Conservation (phyloP, 2,329 filamentous ascomycete genomes). For the Drechslerella stenobrocha region DNA sequence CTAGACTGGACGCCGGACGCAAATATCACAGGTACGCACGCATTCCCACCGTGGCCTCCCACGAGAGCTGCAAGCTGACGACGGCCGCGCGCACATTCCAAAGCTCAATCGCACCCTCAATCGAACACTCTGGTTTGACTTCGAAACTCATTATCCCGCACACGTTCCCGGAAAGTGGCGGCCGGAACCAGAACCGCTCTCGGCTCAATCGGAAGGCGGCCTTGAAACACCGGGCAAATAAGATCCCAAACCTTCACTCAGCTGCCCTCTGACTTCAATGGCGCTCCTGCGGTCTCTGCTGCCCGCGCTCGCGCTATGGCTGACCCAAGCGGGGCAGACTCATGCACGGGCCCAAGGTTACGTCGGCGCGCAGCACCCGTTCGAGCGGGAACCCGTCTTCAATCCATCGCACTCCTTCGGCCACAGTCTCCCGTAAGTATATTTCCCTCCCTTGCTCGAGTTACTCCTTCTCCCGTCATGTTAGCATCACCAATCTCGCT, state of each 20-base stretch:
- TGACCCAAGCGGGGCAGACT: constrained; percentile 34
- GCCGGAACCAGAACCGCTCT: constrained; percentile 2
- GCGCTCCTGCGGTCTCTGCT: constrained; percentile 40
- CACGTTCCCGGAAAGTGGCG: neutral
- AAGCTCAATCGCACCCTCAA: neutral
- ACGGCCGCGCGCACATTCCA: neutral
- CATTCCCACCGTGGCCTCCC: too few relatives aligned
- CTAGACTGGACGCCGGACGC: too few relatives aligned
- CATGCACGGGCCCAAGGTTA: constrained; percentile 43
- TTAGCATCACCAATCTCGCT: neutral
- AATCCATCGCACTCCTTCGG: constrained; percentile 32
- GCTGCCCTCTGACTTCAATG: constrained; percentile 21
- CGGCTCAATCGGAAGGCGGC: constrained; percentile 33
- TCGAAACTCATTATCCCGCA: neutral
- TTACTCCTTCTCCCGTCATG: neutral
- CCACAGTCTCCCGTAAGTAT: constrained; percentile 37
- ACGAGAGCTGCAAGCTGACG: too few relatives aligned
- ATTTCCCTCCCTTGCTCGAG: neutral
- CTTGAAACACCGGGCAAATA: constrained; percentile 37
- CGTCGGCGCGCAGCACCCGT: constrained; percentile 37
- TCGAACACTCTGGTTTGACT: neutral
- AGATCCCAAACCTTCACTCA: constrained; percentile 3
- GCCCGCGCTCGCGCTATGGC: constrained; percentile 41
- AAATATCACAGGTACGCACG: too few relatives aligned
- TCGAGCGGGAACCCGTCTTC: constrained; percentile 16